phyloP scores from a whole-genome alignment of 768 basidiomycete species.

The Candolleomyces eurysporus region DNA sequence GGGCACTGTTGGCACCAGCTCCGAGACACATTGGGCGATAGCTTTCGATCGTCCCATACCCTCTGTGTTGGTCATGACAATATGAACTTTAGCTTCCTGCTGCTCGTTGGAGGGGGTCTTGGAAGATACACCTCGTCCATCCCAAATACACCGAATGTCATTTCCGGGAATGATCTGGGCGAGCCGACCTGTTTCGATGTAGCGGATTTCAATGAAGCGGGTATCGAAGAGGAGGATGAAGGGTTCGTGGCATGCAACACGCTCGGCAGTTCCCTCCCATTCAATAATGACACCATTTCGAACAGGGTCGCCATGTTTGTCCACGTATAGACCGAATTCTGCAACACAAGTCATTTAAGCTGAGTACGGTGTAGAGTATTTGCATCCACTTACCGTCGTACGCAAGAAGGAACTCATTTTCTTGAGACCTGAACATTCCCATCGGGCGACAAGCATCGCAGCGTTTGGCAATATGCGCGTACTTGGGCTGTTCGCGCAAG shows the following conservation, averaged over 20 bases:
- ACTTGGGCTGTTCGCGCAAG: conserved; percentile 60
- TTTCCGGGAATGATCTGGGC: conserved; percentile 80
- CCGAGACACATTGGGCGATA: conserved; percentile 71
- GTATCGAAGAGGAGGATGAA: conserved; percentile 86
- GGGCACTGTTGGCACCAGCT: conserved; percentile 75
- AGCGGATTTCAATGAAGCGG: conserved; percentile 88
- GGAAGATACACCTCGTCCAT: conserved; percentile 62
- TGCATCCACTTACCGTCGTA: conserved; percentile 67
- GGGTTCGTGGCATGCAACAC: conserved; percentile 85
- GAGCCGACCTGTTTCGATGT: conserved; percentile 76
- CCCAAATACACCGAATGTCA: conserved; percentile 87
- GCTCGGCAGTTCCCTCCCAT: conserved; percentile 92
- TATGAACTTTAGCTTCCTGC: conserved; percentile 84
- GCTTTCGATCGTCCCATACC: conserved; percentile 41
- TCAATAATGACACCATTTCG: conserved; percentile 73
- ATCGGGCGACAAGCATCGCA: conserved; percentile 80
- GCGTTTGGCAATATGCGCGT: conserved; percentile 70
- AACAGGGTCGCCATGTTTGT: conserved; percentile 87
- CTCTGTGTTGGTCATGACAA: conserved; percentile 67
- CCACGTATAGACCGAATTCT: conserved; percentile 93
- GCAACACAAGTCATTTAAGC: neutral
- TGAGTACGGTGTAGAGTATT: neutral
- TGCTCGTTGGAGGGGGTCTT: conserved; percentile 59
- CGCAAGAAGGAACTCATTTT: conserved; percentile 86
- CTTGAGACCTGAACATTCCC: conserved; percentile 86